Evolutionary conservation across 1,139 yeast genomes (phyloP), one percentile per base, ranked within the genome.

Genomic region (Geotrichum phurueaensis): DNA sequence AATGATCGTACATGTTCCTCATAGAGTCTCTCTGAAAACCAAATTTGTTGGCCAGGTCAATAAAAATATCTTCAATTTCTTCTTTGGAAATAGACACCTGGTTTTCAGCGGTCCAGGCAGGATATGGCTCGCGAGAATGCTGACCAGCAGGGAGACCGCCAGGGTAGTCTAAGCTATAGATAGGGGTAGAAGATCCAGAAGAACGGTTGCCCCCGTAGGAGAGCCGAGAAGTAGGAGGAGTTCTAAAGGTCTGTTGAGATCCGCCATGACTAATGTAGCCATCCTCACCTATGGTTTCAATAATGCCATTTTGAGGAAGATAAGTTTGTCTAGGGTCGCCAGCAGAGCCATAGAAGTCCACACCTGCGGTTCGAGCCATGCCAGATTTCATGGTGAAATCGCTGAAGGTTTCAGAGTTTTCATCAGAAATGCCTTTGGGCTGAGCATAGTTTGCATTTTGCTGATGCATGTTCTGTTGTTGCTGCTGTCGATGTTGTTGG

Each of bases 21-120:
- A 90, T 90, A 25, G 97, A 89, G 73, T 92, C 98, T 76, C 96
- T 84, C 80, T 94, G 99, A 83, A 94, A 94, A 65, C 99, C 99
- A 76, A 94, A 91, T 75, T 88, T 87, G 76, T 87, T 86, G 62
- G 96, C 81, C 73, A 95, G 80, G 72, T 91, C 96, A 71, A 89
- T 86, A 75, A 94, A 94, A 61, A 94, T 86, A 72, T 88, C 96
- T 76, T 89, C 95, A 70, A 94, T 90, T 75, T 89, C 96, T 73
- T 90, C 96, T 68, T 89, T 84, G 66, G 86, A 75, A 61, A 90
- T 79, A 13, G 96, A 96, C 43, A 87, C 88, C 74, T 88, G 94
- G 63, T 88, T 87, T 71, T 91, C 97, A 54, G 92, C 89, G 20
- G 95, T 86, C 96, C 97, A 94, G 43, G 97, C 96, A 55, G 96